Base-by-base conservation (phyloP, 176 grass and related monocot species). In the Oryza nivara region DNA sequence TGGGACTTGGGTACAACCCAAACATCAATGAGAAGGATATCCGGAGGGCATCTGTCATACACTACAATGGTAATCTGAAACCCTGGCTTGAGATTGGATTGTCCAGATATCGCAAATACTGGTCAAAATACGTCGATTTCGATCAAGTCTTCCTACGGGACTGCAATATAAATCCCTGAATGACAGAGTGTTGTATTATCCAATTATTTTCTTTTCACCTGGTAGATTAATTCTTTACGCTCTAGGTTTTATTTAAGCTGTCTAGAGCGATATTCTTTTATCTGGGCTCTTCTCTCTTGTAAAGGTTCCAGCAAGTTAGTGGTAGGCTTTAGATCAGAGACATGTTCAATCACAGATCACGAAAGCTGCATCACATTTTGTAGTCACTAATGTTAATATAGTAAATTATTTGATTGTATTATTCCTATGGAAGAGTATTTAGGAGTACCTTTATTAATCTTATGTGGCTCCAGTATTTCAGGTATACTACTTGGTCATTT, bases 11-110 rank as follows among this genome's bases (percentile, higher is more conserved):
- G 20, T 98, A 98, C 82, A 95, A 93, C 41, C 95, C 89, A 83
- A 93, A 95, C 61, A 68, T 98, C 30, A 91, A 83, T 3, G 89
- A 92, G 14, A 93, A 80, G 58, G 87, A 90, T 63, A 92, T 98
- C 34, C 85, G 84, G 77, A 67, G 52, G 13, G 95, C 92, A 0
- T 82, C 91, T 13, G 93, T 95, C 26, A 90, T 98, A 81, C 92
- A 98, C 87, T 98, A 95, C 85, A 98, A 98, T 16, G 96, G 93
- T 11, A 98, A 98, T 72, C 63, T 95, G 82, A 98, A 98, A 81
- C 96, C 96, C 52, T 98, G 92, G 96, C 90, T 98, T 11, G 91
- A 98, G 77, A 95, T 95, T 85, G 88, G 91, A 74, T 60, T 98
- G 23, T 66, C 80, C 23, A 89, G 85, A 89, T 98, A 95, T 72